These are phyloP conservation scores for Apiospora pterosperma DNA, from an alignment of 2,329 filamentous ascomycete species.

Conservation along the genomic window DNA sequence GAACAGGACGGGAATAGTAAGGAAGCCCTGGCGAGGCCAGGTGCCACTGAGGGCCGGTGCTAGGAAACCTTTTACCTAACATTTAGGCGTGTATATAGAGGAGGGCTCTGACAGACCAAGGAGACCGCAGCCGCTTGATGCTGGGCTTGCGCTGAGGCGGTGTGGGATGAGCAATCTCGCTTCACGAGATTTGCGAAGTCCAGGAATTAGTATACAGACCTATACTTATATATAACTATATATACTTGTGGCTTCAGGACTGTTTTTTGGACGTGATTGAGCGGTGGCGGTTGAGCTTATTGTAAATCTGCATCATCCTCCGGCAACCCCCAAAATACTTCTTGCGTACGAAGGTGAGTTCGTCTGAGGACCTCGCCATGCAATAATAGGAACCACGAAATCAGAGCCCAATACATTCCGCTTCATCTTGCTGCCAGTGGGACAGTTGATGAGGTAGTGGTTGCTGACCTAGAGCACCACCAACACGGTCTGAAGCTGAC, in stretches of 20 bases:
- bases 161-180: not conserved
- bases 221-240: not conserved
- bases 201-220: not conserved
- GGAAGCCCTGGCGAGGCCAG: constrained; percentile 4
- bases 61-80: not conserved
- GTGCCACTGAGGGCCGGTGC: not conserved
- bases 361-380: not conserved
- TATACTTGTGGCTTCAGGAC: not conserved
- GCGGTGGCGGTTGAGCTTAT: not conserved
- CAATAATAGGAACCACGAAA: not conserved
- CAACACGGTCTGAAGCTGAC: not conserved
- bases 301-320: not conserved
- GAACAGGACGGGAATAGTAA: not conserved
- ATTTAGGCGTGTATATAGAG: not conserved
- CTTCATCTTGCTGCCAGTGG: not conserved
- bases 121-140: constrained; percentile 2
- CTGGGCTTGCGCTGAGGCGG: not conserved
- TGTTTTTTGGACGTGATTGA: not conserved
- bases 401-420: not conserved
- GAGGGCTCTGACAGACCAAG: not conserved
- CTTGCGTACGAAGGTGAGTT: not conserved
- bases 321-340: not conserved
- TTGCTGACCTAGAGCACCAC: too few species aligned
- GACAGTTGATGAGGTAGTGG: not conserved
- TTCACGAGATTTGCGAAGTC: not conserved